phyloP scores from a whole-genome alignment of 495 filamentous ascomycete genomes.

The Podospora sp. region DNA sequence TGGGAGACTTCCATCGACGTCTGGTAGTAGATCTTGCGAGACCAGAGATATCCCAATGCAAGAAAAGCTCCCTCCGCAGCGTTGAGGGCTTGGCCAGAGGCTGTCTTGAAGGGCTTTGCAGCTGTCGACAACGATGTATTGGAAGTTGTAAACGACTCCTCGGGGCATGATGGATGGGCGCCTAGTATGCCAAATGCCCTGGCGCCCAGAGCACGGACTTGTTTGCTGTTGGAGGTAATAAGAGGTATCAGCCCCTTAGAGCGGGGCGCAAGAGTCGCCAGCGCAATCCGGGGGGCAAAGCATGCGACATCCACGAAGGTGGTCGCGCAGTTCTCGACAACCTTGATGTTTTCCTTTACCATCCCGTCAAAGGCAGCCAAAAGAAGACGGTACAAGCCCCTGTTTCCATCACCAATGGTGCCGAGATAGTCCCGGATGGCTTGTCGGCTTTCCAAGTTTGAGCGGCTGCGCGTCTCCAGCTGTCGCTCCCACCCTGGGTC shows the following conservation, averaged over 20 bases:
- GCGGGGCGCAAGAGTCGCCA: constrained; percentile 53
- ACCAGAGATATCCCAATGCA: constrained; percentile 34
- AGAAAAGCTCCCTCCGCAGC: constrained; percentile 41
- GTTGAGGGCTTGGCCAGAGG: constrained; percentile 40
- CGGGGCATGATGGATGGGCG: constrained; percentile 57
- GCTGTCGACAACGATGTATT: constrained; percentile 21
- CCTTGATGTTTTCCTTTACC: constrained; percentile 48
- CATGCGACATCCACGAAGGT: constrained; percentile 70
- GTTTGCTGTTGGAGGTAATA: constrained; percentile 68
- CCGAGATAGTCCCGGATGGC: constrained; percentile 56
- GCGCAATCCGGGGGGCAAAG: constrained; percentile 55
- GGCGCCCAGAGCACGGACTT: constrained; percentile 63
- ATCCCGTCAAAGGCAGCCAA: constrained; percentile 62
- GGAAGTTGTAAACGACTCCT: constrained; percentile 26
- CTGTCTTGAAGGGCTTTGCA: constrained; percentile 29
- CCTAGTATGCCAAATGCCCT: constrained; percentile 78
- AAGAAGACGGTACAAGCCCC: constrained; percentile 42
- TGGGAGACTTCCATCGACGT: background rate
- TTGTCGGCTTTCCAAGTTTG: constrained; percentile 61
- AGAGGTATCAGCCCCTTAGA: constrained; percentile 56
- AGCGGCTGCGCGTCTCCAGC: constrained; percentile 68
- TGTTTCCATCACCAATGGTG: constrained; percentile 6
- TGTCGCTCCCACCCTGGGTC: constrained; percentile 86
- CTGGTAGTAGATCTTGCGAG: constrained; percentile 35
- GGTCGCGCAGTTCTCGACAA: constrained; percentile 57